phyloP scores from a whole-genome alignment of 768 basidiomycete genomes.

The Lanmaoa pseudosensibilis region DNA sequence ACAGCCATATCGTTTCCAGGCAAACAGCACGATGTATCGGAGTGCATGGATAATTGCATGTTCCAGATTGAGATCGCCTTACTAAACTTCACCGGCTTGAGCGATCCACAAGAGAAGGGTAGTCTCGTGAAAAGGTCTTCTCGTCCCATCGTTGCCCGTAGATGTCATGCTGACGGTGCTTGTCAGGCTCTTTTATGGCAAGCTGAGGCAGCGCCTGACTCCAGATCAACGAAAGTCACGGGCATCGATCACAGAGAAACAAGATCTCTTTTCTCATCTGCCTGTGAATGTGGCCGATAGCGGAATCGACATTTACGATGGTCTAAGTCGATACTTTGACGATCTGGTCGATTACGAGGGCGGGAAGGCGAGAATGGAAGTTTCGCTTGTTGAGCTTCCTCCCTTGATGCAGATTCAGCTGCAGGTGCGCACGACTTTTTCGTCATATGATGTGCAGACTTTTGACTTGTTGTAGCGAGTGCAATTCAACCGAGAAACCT shows the following conservation, averaged over 20 bases:
- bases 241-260: conserved; percentile 74
- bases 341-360: conserved; percentile 87
- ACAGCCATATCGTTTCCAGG: conserved; percentile 45
- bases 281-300: conserved; percentile 91
- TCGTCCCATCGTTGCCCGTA: background rate
- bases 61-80: conserved; percentile 96
- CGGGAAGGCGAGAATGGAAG: conserved; percentile 83
- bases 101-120: conserved; percentile 52
- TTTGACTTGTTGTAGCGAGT: conserved; percentile 58
- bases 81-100: conserved; percentile 60
- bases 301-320: conserved; percentile 91
- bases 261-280: conserved; percentile 90
- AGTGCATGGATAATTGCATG: conserved; percentile 99
- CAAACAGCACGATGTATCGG: conserved; percentile 95
- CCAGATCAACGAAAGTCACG: conserved; percentile 42
- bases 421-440: conserved; percentile 57
- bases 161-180: conserved; percentile 4
- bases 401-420: conserved; percentile 93
- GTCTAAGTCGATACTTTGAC: conserved; percentile 87
- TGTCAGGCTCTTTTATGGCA: conserved; percentile 82
- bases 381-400: conserved; percentile 81
- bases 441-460: background rate
- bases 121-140: conserved; percentile 81
- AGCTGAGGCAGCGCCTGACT: conserved; percentile 64
- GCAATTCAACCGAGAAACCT: conserved; percentile 90